Evolutionary conservation across 192 early-diverging fungal genomes (phyloP), one percentile per base, ranked within the genome.

Genomic region (Phlyctochytrium planicorne): DNA sequence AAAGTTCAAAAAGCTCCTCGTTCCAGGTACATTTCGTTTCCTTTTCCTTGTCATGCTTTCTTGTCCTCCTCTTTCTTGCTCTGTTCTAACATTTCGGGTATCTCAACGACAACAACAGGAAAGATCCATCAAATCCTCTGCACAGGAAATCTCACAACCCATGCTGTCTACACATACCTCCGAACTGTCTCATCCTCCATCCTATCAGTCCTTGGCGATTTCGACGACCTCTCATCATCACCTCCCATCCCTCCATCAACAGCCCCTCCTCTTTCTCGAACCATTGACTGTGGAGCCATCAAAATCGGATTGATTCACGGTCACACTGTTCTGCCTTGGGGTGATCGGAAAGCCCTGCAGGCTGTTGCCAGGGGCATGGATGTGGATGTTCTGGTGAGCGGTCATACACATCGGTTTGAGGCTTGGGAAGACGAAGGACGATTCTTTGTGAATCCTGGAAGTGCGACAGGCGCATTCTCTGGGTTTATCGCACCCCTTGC

Each of bases 381-480:
- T 40, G 94, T 93, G 30, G 96, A 98, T 65, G 85, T 98, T 24
- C 66, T 98, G 36, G 80, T 98, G 3, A 84, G 84, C 1, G 95
- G 95, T 3, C 88, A 93, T 52, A 94, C 93, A 2, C 94, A 98
- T 75, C 74, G 84, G 50, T 97, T 98, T 60, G 91, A 94, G 68
- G 93, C 93, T 30, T 94, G 88, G 78, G 96, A 98, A 75, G 77
- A 88, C 60, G 91, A 98, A 33, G 94, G 94, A 16, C 80, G 90
- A 70, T 94, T 95, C 66, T 98, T 93, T 74, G 85, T 97, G 32
- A 94, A 97, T 72, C 96, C 96, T 0, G 96, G 96, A n/a, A 92
- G 89, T 34, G 92, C 94, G 17, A 98, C 96, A 0, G 96, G 95
- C 29, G 92, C 91, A 0, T 95, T 78, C 47, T 53, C 55, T 30